phyloP scores from a whole-genome alignment of 305 asterid species.

The Fraxinus floribunda region DNA sequence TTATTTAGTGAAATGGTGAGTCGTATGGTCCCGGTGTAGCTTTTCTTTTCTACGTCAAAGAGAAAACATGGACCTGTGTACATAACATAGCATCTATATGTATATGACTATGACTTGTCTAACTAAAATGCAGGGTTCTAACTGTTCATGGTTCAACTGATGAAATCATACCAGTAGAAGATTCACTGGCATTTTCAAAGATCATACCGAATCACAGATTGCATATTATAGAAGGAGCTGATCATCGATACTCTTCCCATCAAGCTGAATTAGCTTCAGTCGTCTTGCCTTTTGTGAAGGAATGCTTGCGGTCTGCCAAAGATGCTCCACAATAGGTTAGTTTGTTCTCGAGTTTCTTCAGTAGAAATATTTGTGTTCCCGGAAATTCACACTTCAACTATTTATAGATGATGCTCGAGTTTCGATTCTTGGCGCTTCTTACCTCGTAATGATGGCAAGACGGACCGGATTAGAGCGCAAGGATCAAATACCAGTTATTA shows the following conservation, averaged over 20 bases:
- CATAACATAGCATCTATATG: neutral
- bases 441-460: neutral
- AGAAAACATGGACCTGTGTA: neutral
- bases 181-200: conserved; percentile 18
- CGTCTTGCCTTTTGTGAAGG: conserved; percentile 4
- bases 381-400: neutral
- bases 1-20: neutral
- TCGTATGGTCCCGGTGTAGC: neutral
- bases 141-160: conserved; percentile 23
- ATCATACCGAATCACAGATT: conserved; percentile 17
- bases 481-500: neutral
- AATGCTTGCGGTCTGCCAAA: neutral
- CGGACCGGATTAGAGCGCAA: neutral
- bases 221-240: conserved; percentile 18
- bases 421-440: neutral
- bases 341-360: neutral
- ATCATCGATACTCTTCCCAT: conserved; percentile 20
- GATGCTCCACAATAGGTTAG: neutral
- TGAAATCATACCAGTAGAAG: conserved; percentile 11
- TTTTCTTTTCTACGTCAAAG: neutral
- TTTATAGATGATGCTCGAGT: neutral
- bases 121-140: conserved; percentile 4
- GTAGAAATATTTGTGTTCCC: neutral
- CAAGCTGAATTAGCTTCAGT: conserved; percentile 16
- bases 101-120: neutral